phyloP scores from a whole-genome alignment of 78 protist species.

The Bigelowiella natans region DNA sequence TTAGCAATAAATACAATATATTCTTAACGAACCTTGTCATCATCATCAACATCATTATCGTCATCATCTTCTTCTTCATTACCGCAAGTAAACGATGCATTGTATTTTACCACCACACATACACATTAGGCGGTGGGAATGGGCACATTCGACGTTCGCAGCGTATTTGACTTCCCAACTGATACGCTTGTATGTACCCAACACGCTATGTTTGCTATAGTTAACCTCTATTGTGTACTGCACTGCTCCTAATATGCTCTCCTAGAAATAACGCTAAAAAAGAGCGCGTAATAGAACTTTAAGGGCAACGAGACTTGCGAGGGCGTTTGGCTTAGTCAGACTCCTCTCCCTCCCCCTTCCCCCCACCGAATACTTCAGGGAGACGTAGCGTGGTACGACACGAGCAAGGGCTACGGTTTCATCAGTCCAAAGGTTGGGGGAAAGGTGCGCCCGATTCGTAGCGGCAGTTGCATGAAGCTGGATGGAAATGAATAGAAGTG shows the following conservation, averaged over 20 bases:
- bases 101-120: neutral
- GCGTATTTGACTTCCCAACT: neutral
- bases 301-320: too few species aligned
- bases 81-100: too few species aligned
- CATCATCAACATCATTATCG: too few species aligned
- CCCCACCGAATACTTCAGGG: neutral
- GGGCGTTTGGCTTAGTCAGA: too few species aligned
- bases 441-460: neutral
- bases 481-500: neutral
- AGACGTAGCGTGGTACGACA: neutral
- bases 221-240: too few species aligned
- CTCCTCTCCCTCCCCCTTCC: too few species aligned
- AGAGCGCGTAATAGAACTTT: too few species aligned
- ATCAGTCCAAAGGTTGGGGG: neutral
- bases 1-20: neutral
- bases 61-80: too few species aligned
- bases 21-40: too few species aligned
- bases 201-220: too few species aligned
- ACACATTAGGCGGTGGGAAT: neutral
- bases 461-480: neutral
- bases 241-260: too few species aligned
- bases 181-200: neutral
- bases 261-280: too few species aligned
- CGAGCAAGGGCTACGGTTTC: neutral
- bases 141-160: neutral